These are phyloP conservation scores for Pseudoturritis turrita DNA, from an alignment of 345 rosid species.

Conservation along the genomic window DNA sequence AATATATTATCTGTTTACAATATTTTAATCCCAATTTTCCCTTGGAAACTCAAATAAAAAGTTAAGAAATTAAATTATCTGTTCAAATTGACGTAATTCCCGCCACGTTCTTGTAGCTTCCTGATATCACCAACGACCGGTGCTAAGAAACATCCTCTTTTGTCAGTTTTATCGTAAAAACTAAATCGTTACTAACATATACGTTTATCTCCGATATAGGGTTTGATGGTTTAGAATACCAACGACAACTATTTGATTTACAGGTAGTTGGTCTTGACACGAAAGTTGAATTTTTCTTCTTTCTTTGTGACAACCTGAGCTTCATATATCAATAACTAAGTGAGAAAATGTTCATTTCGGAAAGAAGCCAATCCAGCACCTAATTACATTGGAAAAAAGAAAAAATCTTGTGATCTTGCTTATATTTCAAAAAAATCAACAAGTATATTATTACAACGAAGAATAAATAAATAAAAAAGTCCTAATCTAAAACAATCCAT, in stretches of 20 bases:
- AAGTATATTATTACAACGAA: too few relatives aligned
- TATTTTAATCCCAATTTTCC: background rate
- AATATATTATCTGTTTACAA: conserved; percentile 1
- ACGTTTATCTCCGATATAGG: background rate
- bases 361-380: too few relatives aligned
- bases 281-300: background rate
- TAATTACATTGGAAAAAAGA: too few relatives aligned
- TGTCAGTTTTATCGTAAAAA: conserved; percentile 5
- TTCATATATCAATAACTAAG: too few relatives aligned
- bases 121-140: conserved; percentile 15
- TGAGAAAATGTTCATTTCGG: too few relatives aligned
- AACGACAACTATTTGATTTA: background rate
- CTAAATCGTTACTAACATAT: background rate
- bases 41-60: background rate
- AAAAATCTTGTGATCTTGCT: too few relatives aligned
- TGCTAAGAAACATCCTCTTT: background rate
- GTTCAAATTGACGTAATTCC: conserved; percentile 9
- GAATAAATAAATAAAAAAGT: too few relatives aligned
- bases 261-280: background rate
- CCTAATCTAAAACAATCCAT: too few relatives aligned
- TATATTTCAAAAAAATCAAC: too few relatives aligned
- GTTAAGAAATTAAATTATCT: background rate
- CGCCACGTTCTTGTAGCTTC: conserved; percentile 17
- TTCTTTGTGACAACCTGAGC: too few relatives aligned
- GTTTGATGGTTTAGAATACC: background rate